Evolutionary conservation across 331 rosid genomes (phyloP).

Genomic region (Pyrus hybrid): DNA sequence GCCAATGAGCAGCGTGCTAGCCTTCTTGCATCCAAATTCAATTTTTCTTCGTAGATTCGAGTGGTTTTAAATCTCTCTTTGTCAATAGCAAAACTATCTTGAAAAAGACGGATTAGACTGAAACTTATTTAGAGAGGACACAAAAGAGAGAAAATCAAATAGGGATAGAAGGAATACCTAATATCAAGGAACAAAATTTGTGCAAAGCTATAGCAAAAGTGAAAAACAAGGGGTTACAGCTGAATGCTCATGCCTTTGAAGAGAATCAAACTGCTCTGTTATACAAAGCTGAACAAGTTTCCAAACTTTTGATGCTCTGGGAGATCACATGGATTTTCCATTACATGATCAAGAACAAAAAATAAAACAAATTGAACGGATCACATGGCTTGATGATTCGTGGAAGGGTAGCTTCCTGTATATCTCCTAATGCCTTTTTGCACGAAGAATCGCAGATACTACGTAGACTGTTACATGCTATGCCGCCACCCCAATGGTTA

Average conservation of each 20-base stretch:
- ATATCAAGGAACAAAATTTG: not conserved
- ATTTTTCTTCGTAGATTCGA: not conserved
- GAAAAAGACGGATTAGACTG: not conserved
- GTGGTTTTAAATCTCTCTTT: too few species aligned
- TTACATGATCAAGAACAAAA: not conserved
- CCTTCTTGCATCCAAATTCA: not conserved
- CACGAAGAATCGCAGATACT: not conserved
- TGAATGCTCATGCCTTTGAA: not conserved
- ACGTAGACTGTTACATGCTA: not conserved
- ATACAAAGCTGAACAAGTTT: not conserved
- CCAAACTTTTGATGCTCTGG: not conserved
- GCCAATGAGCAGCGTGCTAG: not conserved
- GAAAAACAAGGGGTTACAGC: not conserved
- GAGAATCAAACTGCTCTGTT: not conserved
- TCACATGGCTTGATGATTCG: not conserved
- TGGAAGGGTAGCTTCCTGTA: not conserved
- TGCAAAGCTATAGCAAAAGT: not conserved
- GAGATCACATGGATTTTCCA: conserved; percentile 11
- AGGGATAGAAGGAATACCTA: not conserved
- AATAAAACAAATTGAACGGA: not conserved
- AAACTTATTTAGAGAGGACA: not conserved
- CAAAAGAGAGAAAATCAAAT: not conserved
- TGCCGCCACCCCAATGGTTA: not conserved
- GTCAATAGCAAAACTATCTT: not conserved
- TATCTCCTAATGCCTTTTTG: not conserved